Conservation (phyloP, 768 basidiomycete species). For the Nevesoporus exiguus region DNA sequence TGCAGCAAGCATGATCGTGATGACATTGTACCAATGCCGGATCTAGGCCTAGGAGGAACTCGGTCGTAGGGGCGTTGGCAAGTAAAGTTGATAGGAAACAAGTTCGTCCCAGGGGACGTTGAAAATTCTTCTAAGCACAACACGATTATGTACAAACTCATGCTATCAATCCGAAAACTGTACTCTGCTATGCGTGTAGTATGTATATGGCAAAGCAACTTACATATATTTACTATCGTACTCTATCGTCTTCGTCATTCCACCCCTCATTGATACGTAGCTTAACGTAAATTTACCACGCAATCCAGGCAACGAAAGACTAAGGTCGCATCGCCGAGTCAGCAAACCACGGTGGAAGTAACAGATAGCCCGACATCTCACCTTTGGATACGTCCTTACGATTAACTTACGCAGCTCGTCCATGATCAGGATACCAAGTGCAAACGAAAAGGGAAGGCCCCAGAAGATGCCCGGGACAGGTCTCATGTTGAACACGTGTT, state of each 20-base stretch:
- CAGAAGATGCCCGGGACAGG: slow-evolving; percentile 45
- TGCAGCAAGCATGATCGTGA: too few relatives aligned
- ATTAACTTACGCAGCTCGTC: slow-evolving; percentile 46
- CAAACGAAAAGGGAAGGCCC: slow-evolving; percentile 42
- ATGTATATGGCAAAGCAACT: neutral
- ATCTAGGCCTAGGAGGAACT: too few relatives aligned
- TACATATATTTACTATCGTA: neutral
- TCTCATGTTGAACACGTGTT: slow-evolving; percentile 26
- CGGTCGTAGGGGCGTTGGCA: too few relatives aligned
- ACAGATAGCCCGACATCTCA: slow-evolving; percentile 9
- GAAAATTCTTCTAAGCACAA: neutral
- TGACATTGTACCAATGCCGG: too few relatives aligned
- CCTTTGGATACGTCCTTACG: slow-evolving; percentile 43
- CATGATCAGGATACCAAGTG: slow-evolving; percentile 39
- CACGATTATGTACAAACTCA: neutral
- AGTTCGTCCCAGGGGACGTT: too few relatives aligned
- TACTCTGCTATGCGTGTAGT: neutral
- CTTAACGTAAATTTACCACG: slow-evolving; percentile 10
- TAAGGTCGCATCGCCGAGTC: neutral
- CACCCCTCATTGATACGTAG: neutral
- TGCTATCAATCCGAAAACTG: too few relatives aligned
- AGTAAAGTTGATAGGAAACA: too few relatives aligned
- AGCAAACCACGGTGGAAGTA: neutral
- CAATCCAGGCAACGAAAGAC: slow-evolving; percentile 27
- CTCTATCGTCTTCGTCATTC: neutral